A percentile compares a stretch with the other conserved stretches of the same genome.
These are phyloP conservation scores for Carex kokanica DNA, from an alignment of 176 grass and related monocot species.

Conservation along the genomic window DNA sequence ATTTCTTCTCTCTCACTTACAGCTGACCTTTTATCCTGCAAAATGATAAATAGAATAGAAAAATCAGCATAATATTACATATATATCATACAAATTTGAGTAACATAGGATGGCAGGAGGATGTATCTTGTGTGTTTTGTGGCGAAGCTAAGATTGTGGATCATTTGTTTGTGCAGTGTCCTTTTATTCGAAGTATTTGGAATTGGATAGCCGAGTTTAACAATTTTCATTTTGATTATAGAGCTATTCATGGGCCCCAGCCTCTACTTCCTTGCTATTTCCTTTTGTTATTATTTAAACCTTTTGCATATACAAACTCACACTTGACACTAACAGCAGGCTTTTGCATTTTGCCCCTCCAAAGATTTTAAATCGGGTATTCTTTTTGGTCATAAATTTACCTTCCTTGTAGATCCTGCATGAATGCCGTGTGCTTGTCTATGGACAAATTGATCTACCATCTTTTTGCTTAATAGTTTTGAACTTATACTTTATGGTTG, in stretches of 20 bases:
- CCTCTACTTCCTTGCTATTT: conserved; percentile 24
- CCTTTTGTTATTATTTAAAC: neutral
- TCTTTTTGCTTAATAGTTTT: neutral
- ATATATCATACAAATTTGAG: too few species aligned
- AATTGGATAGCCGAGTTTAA: too few species aligned
- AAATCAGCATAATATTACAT: too few species aligned
- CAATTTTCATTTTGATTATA: too few species aligned
- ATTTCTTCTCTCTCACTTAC: too few species aligned
- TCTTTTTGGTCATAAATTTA: neutral
- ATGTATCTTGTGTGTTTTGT: too few species aligned
- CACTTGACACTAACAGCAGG: neutral
- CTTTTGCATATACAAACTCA: neutral
- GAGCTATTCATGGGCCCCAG: conserved; percentile 5
- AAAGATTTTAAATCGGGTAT: neutral
- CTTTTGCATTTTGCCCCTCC: conserved; percentile 4
- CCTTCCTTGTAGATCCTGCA: neutral
- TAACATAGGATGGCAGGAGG: too few species aligned
- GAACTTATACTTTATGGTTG: neutral
- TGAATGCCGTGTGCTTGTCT: neutral
- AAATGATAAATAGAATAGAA: too few species aligned
- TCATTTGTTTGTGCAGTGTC: too few species aligned
- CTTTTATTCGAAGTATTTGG: too few species aligned
- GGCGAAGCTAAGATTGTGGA: too few species aligned
- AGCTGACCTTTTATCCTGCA: too few species aligned
- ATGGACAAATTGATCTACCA: neutral